Conservation (phyloP, 371 early-diverging fungal genomes). For the Rhizopus stolonifer region DNA sequence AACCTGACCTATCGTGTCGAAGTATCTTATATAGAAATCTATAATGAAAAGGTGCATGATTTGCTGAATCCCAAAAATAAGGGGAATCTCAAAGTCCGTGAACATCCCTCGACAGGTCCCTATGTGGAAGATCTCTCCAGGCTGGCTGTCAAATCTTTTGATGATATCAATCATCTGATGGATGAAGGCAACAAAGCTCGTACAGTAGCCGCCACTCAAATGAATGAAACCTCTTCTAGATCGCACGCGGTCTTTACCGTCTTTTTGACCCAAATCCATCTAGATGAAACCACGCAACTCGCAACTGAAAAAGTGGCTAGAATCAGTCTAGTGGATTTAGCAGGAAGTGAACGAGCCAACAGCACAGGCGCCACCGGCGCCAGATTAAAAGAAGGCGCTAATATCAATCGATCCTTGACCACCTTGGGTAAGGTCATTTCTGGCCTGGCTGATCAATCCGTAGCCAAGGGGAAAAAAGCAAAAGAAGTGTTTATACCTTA, state of each 20-base stretch:
- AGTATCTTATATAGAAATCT: constrained; percentile 87
- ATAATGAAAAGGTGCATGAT: constrained; percentile 91
- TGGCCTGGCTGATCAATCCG: constrained; percentile 81
- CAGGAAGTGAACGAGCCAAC: constrained; percentile 96
- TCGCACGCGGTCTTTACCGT: constrained; percentile 96
- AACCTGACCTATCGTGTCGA: constrained; percentile 71
- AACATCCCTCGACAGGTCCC: constrained; percentile 87
- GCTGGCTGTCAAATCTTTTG: constrained; percentile 72
- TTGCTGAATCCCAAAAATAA: constrained; percentile 80
- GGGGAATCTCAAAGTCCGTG: constrained; percentile 82
- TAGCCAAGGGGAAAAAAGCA: constrained; percentile 47
- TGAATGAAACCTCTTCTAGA: constrained; percentile 93
- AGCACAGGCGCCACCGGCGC: constrained; percentile 95
- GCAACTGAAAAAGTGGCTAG: constrained; percentile 78
- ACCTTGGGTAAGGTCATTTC: constrained; percentile 98
- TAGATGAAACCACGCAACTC: constrained; percentile 58
- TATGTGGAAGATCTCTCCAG: constrained; percentile 91
- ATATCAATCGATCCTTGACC: constrained; percentile 96
- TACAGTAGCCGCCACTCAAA: constrained; percentile 93
- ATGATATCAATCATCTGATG: constrained; percentile 79
- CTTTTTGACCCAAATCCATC: constrained; percentile 69
- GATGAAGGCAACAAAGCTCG: constrained; percentile 88
- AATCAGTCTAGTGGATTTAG: constrained; percentile 81
- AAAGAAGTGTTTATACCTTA: constrained; percentile 79
- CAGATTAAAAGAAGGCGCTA: constrained; percentile 96